phyloP scores from a whole-genome alignment of 208 protist species.

The Sergeia podlipaevii region DNA sequence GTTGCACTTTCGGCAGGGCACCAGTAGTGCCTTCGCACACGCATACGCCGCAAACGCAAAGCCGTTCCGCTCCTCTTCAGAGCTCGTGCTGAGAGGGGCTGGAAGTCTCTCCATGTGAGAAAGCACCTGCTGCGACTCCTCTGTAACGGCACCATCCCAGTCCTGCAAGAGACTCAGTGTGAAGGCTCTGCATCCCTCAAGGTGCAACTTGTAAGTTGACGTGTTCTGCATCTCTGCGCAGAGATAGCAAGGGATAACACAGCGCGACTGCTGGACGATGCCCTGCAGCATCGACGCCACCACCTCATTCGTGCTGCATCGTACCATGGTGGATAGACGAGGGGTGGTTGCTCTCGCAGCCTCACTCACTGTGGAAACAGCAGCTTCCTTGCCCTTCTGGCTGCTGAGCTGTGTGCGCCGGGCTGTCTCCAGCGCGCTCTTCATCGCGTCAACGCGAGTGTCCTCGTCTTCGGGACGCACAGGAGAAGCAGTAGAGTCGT shows the following conservation, averaged over 20 bases:
- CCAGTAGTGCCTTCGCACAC: conserved; percentile 50
- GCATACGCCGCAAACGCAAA: conserved; percentile 32
- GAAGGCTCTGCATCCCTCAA: conserved; percentile 33
- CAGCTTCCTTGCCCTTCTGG: no score
- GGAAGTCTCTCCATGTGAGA: conserved; percentile 7
- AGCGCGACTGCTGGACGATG: conserved; percentile 54
- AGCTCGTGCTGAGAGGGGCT: conserved; percentile 16
- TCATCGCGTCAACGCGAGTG: no score
- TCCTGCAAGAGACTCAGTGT: conserved; percentile 32
- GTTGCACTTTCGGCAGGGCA: conserved; percentile 55
- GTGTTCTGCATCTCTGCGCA: conserved; percentile 57
- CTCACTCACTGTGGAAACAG: background rate
- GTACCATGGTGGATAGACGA: conserved; percentile 13
- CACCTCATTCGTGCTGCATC: conserved; percentile 14
- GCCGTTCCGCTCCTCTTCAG: conserved; percentile 25
- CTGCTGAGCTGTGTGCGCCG: no score
- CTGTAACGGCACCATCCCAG: background rate
- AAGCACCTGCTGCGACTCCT: no score
- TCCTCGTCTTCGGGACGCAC: no score
- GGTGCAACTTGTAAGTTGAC: conserved; percentile 46
- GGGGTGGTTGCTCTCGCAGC: conserved; percentile 3
- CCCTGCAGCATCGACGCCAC: conserved; percentile 54
- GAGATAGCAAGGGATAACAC: conserved; percentile 67
- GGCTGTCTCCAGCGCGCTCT: no score
- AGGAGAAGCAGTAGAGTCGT: no score